Percentiles rank a stretch among this genome's conserved stretches.
Evolutionary conservation across 1,139 yeast genomes (phyloP).

Genomic region (Yamadazyma mexicana): DNA sequence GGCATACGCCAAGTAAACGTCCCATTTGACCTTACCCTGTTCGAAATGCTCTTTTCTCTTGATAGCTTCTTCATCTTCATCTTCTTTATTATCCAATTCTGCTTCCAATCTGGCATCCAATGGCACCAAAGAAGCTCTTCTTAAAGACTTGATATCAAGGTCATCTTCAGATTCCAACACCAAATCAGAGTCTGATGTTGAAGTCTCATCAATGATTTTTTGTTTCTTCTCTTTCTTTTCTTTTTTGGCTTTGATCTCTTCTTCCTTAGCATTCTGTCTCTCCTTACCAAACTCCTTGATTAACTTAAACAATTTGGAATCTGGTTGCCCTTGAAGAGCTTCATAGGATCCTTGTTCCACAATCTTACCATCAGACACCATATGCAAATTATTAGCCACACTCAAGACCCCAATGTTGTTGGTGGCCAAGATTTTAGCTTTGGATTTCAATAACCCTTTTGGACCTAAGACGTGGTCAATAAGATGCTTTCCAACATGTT

Average conservation of each 20-base stretch:
- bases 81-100: slow-evolving; percentile 7
- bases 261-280: slow-evolving; percentile 10
- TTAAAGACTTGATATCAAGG: not conserved
- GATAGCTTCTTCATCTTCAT: slow-evolving; percentile 5
- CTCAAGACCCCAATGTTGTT: slow-evolving; percentile 35
- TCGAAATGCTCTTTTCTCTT: slow-evolving; percentile 23
- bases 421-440: slow-evolving; percentile 38
- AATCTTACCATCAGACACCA: slow-evolving; percentile 28
- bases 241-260: slow-evolving; percentile 6
- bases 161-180: slow-evolving; percentile 3
- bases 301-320: slow-evolving; percentile 21
- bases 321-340: slow-evolving; percentile 24
- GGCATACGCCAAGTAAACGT: slow-evolving; percentile 31
- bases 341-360: slow-evolving; percentile 33
- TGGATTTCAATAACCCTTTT: slow-evolving; percentile 29
- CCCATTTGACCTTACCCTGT: slow-evolving; percentile 33
- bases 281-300: slow-evolving; percentile 25
- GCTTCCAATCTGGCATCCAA: slow-evolving; percentile 5
- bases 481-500: slow-evolving; percentile 36
- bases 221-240: slow-evolving; percentile 5
- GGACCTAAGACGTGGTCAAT: slow-evolving; percentile 29
- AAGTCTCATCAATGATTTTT: not conserved
- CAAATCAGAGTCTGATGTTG: not conserved
- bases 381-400: slow-evolving; percentile 26
- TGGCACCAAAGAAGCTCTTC: not conserved